These are phyloP conservation scores for Halteria grandinella DNA, from an alignment of 73 alveolate species.

Conservation along the genomic window DNA sequence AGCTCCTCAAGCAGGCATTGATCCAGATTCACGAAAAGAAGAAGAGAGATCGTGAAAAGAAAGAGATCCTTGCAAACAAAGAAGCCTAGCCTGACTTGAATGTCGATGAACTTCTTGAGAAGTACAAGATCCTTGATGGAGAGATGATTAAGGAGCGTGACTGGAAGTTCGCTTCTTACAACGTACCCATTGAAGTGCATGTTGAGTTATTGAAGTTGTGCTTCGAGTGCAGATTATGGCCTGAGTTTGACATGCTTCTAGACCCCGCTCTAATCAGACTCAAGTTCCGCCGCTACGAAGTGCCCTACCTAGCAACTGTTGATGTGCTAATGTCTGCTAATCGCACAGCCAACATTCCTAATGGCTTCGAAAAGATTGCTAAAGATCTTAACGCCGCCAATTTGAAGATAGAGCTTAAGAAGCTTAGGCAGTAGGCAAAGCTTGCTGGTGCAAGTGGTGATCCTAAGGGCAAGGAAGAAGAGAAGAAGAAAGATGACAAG, in stretches of 20 bases:
- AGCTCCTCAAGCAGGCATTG: slow-evolving; percentile 86
- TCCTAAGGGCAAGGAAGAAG: slow-evolving; percentile 81
- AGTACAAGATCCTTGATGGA: slow-evolving; percentile 84
- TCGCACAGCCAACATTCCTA: slow-evolving; percentile 94
- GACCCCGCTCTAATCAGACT: slow-evolving; percentile 90
- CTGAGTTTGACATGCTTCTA: slow-evolving; percentile 80
- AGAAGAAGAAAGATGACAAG: slow-evolving; percentile 78
- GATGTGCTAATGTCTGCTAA: slow-evolving; percentile 90
- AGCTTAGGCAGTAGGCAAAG: slow-evolving; percentile 72
- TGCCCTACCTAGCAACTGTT: slow-evolving; percentile 91
- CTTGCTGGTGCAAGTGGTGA: slow-evolving; percentile 68
- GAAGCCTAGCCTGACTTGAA: slow-evolving; percentile 84
- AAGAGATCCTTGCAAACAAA: slow-evolving; percentile 76
- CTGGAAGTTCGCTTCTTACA: slow-evolving; percentile 88
- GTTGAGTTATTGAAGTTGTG: slow-evolving; percentile 90
- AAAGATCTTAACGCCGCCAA: slow-evolving; percentile 92
- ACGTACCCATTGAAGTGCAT: slow-evolving; percentile 95
- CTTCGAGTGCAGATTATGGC: slow-evolving; percentile 89
- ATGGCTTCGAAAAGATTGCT: slow-evolving; percentile 93
- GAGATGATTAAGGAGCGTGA: slow-evolving; percentile 91
- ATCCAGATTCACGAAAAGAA: slow-evolving; percentile 72
- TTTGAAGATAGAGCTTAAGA: slow-evolving; percentile 86
- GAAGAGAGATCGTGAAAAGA: slow-evolving; percentile 87
- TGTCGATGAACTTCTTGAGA: slow-evolving; percentile 88
- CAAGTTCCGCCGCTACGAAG: slow-evolving; percentile 93